Evolutionary conservation across 1,284 basidiomycete genomes (phyloP).

Genomic region (Coriolopsis trogii): DNA sequence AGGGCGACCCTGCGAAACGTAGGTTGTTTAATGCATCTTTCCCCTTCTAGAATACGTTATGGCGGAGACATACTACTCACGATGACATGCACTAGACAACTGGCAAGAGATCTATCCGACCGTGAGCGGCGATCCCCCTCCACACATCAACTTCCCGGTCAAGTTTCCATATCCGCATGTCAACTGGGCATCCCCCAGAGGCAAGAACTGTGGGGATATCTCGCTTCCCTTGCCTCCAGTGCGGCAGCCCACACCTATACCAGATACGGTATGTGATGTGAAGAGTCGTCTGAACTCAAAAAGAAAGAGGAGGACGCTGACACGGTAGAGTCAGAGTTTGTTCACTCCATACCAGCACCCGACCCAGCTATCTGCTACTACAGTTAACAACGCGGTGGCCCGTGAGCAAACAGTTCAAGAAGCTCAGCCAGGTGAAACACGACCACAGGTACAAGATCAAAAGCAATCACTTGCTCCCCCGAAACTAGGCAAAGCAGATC

Average conservation of each 20-base stretch:
- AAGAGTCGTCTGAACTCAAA: not conserved
- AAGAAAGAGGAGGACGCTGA: too few species aligned
- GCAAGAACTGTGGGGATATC: conserved; percentile 24
- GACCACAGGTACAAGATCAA: not conserved
- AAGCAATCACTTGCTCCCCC: not conserved
- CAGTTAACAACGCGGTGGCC: conserved; percentile 4
- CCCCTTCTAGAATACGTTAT: not conserved
- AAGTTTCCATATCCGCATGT: conserved; percentile 29
- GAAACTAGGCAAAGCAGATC: conserved; percentile 27
- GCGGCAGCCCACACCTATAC: conserved; percentile 22
- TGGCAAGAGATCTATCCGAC: conserved; percentile 25
- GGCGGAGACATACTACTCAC: not conserved
- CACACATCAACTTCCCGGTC: conserved; percentile 24
- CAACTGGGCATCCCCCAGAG: conserved; percentile 24
- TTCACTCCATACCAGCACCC: conserved; percentile 25
- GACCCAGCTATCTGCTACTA: conserved; percentile 12
- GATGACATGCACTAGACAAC: conserved; percentile 21
- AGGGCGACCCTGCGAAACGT: conserved; percentile 34
- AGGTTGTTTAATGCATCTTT: conserved; percentile 7
- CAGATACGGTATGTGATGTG: conserved; percentile 16
- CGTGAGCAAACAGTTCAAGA: not conserved
- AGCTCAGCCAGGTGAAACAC: not conserved
- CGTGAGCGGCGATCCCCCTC: conserved; percentile 21
- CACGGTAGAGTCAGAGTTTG: conserved; percentile 4
- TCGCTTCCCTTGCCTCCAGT: conserved; percentile 25